phyloP scores from a whole-genome alignment of 164 flowering plant species.

The Stephania cephalantha region DNA sequence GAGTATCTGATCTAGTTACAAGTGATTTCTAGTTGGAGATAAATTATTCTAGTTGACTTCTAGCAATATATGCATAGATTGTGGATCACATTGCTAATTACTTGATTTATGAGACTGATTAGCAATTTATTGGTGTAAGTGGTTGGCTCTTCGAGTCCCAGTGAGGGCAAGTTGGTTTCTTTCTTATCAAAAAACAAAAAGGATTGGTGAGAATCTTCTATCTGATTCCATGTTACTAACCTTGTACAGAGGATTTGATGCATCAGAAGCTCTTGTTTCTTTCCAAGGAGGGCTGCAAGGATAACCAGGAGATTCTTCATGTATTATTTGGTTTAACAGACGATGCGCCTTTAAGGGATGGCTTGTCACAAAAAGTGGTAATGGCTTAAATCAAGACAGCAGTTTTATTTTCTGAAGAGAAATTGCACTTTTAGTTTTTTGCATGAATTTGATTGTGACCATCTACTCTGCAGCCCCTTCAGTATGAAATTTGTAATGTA shows the following conservation, averaged over 20 bases:
- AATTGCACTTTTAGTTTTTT: neutral
- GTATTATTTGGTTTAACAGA: conserved; percentile 38
- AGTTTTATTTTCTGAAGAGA: neutral
- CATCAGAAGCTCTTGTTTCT: conserved; percentile 34
- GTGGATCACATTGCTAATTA: neutral
- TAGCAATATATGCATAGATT: neutral
- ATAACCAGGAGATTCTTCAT: conserved; percentile 60
- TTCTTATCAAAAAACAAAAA: no score
- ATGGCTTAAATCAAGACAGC: conserved; percentile 5
- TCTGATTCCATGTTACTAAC: neutral
- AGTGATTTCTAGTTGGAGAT: neutral
- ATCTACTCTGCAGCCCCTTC: neutral
- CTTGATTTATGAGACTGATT: neutral
- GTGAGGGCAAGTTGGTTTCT: no score
- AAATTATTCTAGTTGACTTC: no score
- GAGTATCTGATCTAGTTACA: neutral
- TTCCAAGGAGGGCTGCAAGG: conserved; percentile 30
- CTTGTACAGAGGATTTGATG: conserved; percentile 38
- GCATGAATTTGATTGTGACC: neutral
- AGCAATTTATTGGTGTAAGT: neutral
- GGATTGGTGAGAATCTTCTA: neutral
- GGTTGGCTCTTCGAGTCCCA: no score
- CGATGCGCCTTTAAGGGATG: conserved; percentile 46
- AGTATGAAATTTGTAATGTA: neutral
- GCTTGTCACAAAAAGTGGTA: conserved; percentile 36